These are phyloP conservation scores for Aphanomyces invadans DNA, from an alignment of 352 stramenopile genomes.

Conservation along the genomic window DNA sequence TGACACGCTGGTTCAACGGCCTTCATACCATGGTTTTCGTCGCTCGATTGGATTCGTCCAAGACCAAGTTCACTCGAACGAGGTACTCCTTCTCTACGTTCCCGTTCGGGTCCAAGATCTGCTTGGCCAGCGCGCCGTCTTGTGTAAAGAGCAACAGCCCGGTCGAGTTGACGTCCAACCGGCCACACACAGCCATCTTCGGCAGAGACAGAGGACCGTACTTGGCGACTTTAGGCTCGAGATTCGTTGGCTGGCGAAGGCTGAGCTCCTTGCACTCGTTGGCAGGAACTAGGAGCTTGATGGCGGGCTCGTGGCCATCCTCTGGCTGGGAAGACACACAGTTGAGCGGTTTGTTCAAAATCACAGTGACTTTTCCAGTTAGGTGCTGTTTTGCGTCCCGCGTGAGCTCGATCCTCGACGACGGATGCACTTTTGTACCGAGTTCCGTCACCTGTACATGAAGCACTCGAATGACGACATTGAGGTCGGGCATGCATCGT, in stretches of 20 bases:
- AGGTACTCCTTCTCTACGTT: conserved; percentile 81
- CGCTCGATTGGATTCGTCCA: conserved; percentile 28
- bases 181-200: conserved; percentile 78
- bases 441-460: conserved; percentile 36
- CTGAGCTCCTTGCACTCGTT: conserved; percentile 71
- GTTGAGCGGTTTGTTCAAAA: conserved; percentile 81
- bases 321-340: conserved; percentile 75
- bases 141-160: conserved; percentile 76
- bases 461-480: not conserved
- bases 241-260: conserved; percentile 32
- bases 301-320: conserved; percentile 47
- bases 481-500: not conserved
- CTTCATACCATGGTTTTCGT: conserved; percentile 26
- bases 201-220: conserved; percentile 50
- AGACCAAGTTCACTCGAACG: conserved; percentile 52
- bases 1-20: too few species aligned
- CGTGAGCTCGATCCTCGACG: conserved; percentile 53
- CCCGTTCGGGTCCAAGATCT: conserved; percentile 61
- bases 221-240: not conserved
- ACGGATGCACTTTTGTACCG: conserved; percentile 56
- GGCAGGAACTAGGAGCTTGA: conserved; percentile 64
- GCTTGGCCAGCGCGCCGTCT: conserved; percentile 64
- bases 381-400: conserved; percentile 62
- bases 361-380: conserved; percentile 64
- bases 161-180: conserved; percentile 78